Conservation (phyloP, 768 basidiomycete species). For the Mycena vulgaris region DNA sequence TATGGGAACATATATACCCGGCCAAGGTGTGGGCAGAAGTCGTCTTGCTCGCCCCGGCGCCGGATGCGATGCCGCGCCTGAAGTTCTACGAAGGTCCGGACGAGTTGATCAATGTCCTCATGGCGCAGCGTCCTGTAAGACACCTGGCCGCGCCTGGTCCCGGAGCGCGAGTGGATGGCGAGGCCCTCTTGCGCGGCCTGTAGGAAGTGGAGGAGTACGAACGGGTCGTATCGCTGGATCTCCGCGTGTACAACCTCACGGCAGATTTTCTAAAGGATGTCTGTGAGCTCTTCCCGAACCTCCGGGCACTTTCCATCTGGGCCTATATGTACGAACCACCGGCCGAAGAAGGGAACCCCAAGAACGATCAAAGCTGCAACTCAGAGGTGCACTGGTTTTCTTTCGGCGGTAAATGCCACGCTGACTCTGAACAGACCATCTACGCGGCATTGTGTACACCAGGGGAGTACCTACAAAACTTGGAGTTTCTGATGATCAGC, state of each 20-base stretch:
- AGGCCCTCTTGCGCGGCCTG: background rate
- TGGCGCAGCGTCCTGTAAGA: slow-evolving; percentile 1
- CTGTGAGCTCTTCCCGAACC: background rate
- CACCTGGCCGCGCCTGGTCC: background rate
- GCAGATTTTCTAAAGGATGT: background rate
- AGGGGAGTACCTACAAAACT: background rate
- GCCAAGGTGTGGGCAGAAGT: no score
- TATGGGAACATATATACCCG: background rate
- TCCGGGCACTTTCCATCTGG: slow-evolving; percentile 8
- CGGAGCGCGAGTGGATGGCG: background rate
- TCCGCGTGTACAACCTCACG: slow-evolving; percentile 4
- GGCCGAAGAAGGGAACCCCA: no score
- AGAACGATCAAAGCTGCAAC: background rate
- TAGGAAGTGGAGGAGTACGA: background rate
- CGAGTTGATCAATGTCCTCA: background rate
- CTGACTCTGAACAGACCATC: background rate
- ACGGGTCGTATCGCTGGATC: slow-evolving; percentile 13
- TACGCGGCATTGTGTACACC: background rate
- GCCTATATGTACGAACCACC: background rate
- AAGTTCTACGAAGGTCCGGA: slow-evolving; percentile 3
- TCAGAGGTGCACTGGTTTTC: background rate
- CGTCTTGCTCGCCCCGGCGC: background rate
- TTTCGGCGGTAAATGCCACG: background rate
- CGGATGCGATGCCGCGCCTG: background rate
- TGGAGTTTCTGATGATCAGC: slow-evolving; percentile 15